These are phyloP conservation scores for Gossypium gossypioides DNA, from an alignment of 441 rosid species.

Conservation along the genomic window DNA sequence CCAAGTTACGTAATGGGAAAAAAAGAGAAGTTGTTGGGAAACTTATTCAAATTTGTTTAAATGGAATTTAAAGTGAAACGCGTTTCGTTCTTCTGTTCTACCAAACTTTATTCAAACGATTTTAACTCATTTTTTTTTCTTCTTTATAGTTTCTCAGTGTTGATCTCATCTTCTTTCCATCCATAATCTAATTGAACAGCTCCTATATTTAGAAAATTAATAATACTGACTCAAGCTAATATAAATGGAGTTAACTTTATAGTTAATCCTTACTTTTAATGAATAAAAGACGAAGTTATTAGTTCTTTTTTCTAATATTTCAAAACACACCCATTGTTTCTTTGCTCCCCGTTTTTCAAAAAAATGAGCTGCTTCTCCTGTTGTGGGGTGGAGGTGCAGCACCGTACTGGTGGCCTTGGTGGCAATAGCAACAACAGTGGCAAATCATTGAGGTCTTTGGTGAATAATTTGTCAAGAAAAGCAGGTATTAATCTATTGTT, in stretches of 20 bases:
- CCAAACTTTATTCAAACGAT: neutral
- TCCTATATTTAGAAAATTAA: neutral
- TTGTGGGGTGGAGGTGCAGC: conserved; percentile 10
- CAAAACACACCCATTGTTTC: neutral
- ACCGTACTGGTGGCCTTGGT: neutral
- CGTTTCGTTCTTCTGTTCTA: conserved; percentile 1
- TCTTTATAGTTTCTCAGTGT: neutral
- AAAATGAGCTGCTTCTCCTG: conserved; percentile 23
- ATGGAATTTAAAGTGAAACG: conserved; percentile 1
- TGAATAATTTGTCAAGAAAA: conserved; percentile 18
- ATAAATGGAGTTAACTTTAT: neutral
- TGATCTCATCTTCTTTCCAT: neutral
- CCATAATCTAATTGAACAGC: too few relatives aligned
- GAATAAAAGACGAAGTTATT: neutral
- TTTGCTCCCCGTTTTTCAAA: neutral
- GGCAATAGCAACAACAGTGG: neutral
- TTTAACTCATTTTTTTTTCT: neutral
- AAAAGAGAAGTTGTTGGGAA: neutral
- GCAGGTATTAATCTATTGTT: conserved; percentile 11
- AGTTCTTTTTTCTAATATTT: neutral
- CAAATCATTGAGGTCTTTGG: conserved; percentile 16
- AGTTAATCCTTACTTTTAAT: neutral
- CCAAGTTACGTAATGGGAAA: neutral
- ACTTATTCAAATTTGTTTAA: neutral
- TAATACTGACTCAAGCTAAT: neutral